Evolutionary conservation across 352 stramenopile species (phyloP).

Genomic region (Lagenidium giganteum): DNA sequence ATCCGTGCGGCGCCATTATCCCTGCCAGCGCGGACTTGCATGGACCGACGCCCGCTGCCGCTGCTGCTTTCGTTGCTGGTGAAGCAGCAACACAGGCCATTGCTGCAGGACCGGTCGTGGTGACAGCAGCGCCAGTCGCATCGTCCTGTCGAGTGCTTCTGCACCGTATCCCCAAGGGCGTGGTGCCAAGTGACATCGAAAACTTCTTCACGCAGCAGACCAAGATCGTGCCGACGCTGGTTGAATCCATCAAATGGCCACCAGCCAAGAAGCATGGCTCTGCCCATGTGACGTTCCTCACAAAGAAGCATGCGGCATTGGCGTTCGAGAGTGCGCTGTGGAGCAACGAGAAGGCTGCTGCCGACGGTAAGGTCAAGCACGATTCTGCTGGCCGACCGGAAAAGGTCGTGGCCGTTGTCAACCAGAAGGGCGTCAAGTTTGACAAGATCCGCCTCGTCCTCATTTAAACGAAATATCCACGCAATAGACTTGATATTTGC

Average conservation of each 20-base stretch:
- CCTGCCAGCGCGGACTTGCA: constrained; percentile 60
- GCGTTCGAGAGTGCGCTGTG: constrained; percentile 52
- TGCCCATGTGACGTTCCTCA: constrained; percentile 62
- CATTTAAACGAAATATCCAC: constrained; percentile 16
- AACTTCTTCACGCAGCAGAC: constrained; percentile 58
- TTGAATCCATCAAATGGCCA: constrained; percentile 67
- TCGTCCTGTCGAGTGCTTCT: constrained; percentile 65
- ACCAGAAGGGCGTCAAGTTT: constrained; percentile 57
- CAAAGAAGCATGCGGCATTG: constrained; percentile 50
- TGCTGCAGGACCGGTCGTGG: too few species aligned
- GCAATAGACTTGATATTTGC: too few species aligned
- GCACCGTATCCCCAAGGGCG: constrained; percentile 66
- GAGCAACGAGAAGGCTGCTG: constrained; percentile 20
- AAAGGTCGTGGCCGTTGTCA: constrained; percentile 66
- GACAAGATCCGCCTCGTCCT: constrained; percentile 55
- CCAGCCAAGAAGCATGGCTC: constrained; percentile 63
- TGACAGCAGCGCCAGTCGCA: constrained; percentile 14
- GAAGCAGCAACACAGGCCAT: background rate
- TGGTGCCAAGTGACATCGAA: constrained; percentile 62
- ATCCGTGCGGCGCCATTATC: constrained; percentile 59
- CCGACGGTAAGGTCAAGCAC: constrained; percentile 25
- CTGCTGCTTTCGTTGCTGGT: background rate
- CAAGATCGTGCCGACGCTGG: constrained; percentile 53
- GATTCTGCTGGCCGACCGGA: constrained; percentile 68
- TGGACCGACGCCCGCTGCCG: constrained; percentile 23